Percentiles rank a stretch among this genome's conserved stretches.
These are phyloP conservation scores for Nematodospora anomalae DNA, from an alignment of 1,139 yeast genomes.

Conservation along the genomic window DNA sequence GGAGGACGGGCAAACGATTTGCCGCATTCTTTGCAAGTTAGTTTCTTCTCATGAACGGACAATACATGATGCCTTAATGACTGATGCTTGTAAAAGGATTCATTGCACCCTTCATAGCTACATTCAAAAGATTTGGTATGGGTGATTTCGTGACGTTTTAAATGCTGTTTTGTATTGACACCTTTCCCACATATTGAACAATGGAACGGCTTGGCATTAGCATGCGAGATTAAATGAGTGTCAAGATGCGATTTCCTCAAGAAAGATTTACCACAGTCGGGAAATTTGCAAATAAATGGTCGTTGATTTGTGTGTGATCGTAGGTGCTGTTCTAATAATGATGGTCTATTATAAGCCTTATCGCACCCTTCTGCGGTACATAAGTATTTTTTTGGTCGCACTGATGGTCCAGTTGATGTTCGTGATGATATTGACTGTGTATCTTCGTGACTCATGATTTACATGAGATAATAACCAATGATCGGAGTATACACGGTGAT, in stretches of 20 bases:
- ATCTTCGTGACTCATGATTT: constrained; percentile 8
- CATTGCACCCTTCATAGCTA: constrained; percentile 58
- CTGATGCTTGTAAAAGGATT: constrained; percentile 74
- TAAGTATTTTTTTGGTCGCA: constrained; percentile 55
- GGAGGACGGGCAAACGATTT: constrained; percentile 62
- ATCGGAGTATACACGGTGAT: neutral
- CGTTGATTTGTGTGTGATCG: constrained; percentile 77
- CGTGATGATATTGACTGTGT: constrained; percentile 11
- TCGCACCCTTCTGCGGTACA: constrained; percentile 68
- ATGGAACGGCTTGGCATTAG: constrained; percentile 63
- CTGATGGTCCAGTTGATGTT: constrained; percentile 23
- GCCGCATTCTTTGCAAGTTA: constrained; percentile 59
- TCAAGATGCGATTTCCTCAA: constrained; percentile 76
- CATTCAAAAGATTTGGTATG: constrained; percentile 75
- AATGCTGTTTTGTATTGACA: constrained; percentile 76
- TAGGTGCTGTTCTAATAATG: constrained; percentile 77
- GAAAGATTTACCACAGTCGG: constrained; percentile 64
- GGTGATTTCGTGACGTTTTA: constrained; percentile 76
- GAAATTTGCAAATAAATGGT: constrained; percentile 62
- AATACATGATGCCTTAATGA: constrained; percentile 73
- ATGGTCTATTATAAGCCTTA: constrained; percentile 79
- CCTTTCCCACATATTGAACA: constrained; percentile 85
- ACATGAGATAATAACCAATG: too few relatives aligned
- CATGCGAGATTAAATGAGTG: constrained; percentile 69
- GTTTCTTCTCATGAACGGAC: constrained; percentile 55